These are phyloP conservation scores for Candida incommunis DNA, from an alignment of 805 yeast genomes.

Conservation along the genomic window DNA sequence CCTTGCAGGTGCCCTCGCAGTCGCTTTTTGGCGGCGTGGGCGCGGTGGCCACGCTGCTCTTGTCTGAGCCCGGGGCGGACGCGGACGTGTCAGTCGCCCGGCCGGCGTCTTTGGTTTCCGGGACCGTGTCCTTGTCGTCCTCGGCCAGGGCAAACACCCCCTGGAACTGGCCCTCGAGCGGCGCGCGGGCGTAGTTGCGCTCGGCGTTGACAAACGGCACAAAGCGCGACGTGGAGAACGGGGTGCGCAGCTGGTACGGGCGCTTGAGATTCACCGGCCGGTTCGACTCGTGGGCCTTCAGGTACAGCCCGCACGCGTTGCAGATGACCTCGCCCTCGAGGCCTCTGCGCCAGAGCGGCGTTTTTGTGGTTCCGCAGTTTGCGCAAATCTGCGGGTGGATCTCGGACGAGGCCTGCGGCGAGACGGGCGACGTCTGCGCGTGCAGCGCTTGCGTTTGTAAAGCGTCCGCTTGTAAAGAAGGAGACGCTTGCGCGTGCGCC, in stretches of 20 bases:
- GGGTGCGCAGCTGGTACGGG: conserved; percentile 2
- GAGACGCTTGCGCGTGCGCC: too few relatives aligned
- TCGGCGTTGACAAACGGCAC: neutral
- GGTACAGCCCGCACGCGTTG: conserved; percentile 88
- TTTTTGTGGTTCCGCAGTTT: conserved; percentile 81
- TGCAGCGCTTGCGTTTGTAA: too few relatives aligned
- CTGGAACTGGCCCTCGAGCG: too few relatives aligned
- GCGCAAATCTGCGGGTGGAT: conserved; percentile 39
- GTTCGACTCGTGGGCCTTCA: conserved; percentile 42
- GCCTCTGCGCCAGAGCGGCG: conserved; percentile 92
- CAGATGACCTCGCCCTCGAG: conserved; percentile 86
- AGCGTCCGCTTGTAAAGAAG: too few relatives aligned
- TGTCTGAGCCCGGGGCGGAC: conserved; percentile 8
- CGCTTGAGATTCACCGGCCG: conserved; percentile 49
- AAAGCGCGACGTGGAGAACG: neutral
- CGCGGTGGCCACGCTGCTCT: conserved; percentile 1
- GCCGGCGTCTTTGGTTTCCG: neutral
- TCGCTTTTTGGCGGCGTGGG: conserved; percentile 2
- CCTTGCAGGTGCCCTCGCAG: conserved; percentile 45
- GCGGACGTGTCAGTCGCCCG: conserved; percentile 1
- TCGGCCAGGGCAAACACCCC: too few relatives aligned
- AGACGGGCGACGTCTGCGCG: too few relatives aligned
- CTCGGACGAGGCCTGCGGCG: neutral
- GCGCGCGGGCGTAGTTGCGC: neutral
- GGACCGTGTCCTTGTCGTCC: too few relatives aligned